phyloP scores from a whole-genome alignment of 768 basidiomycete species.

The Pisolithus tinctorius region DNA sequence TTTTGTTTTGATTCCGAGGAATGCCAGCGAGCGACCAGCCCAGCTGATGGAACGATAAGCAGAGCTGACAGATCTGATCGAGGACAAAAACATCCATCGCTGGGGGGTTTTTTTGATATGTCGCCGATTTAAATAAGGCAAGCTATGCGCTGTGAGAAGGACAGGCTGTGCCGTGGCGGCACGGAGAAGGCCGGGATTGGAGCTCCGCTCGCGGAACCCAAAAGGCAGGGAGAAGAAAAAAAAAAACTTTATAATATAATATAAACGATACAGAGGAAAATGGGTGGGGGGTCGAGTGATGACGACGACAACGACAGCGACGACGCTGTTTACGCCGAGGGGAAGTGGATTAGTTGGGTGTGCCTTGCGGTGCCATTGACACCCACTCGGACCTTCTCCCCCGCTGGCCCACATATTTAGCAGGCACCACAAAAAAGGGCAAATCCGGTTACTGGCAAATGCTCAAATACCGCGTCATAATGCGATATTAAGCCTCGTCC shows the following conservation, averaged over 20 bases:
- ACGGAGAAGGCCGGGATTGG: slow-evolving; percentile 16
- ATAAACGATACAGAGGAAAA: not conserved
- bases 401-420: not conserved
- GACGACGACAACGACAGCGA: not conserved
- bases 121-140: slow-evolving; percentile 28
- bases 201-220: slow-evolving; percentile 20
- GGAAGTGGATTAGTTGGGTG: not conserved
- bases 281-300: not conserved
- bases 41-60: not conserved
- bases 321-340: not conserved
- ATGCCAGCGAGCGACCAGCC: not conserved
- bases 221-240: not conserved
- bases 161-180: slow-evolving; percentile 24
- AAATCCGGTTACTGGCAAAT: slow-evolving; percentile 23
- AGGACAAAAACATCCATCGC: not conserved
- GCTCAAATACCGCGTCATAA: slow-evolving; percentile 11
- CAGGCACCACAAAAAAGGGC: slow-evolving; percentile 16
- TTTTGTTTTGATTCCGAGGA: slow-evolving; percentile 4
- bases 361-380: not conserved
- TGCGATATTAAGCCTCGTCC: slow-evolving; percentile 5
- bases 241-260: slow-evolving; percentile 9
- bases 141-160: slow-evolving; percentile 10
- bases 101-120: slow-evolving; percentile 12
- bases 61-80: not conserved
- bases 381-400: slow-evolving; percentile 27